phyloP scores from a whole-genome alignment of 169 alveolate genomes.

The Sarcocystis neurona region DNA sequence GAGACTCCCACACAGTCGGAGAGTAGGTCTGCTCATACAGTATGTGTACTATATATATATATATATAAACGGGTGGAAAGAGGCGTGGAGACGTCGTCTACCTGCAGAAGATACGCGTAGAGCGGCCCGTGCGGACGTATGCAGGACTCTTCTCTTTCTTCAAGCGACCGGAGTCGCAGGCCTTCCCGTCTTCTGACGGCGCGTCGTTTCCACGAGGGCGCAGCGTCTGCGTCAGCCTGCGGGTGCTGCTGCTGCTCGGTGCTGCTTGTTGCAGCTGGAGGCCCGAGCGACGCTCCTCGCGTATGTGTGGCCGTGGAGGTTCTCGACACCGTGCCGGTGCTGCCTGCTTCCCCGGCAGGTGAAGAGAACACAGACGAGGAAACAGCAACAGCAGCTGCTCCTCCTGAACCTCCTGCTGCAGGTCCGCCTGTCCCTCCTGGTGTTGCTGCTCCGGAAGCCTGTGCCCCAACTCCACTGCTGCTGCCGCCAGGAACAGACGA shows the following conservation, averaged over 20 bases:
- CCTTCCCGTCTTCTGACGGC: conserved; percentile 23
- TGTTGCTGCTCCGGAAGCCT: too few species aligned
- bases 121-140: conserved; percentile 6
- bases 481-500: too few species aligned
- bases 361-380: not conserved
- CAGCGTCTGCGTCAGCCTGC: too few species aligned
- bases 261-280: not conserved
- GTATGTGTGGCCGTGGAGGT: not conserved
- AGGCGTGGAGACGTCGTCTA: not conserved
- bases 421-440: too few species aligned
- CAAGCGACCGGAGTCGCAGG: conserved; percentile 28
- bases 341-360: not conserved
- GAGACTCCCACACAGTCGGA: not conserved
- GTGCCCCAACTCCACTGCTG: too few species aligned
- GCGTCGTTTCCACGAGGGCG: conserved; percentile 12
- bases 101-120: conserved; percentile 29
- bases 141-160: not conserved
- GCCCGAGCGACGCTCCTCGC: not conserved
- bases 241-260: too few species aligned
- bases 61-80: not conserved
- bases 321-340: not conserved
- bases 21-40: not conserved
- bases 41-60: not conserved
- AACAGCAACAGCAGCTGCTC: not conserved
- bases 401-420: too few species aligned